These are phyloP conservation scores for Lachnellula occidentalis DNA, from an alignment of 2,329 filamentous ascomycete genomes.

Conservation along the genomic window DNA sequence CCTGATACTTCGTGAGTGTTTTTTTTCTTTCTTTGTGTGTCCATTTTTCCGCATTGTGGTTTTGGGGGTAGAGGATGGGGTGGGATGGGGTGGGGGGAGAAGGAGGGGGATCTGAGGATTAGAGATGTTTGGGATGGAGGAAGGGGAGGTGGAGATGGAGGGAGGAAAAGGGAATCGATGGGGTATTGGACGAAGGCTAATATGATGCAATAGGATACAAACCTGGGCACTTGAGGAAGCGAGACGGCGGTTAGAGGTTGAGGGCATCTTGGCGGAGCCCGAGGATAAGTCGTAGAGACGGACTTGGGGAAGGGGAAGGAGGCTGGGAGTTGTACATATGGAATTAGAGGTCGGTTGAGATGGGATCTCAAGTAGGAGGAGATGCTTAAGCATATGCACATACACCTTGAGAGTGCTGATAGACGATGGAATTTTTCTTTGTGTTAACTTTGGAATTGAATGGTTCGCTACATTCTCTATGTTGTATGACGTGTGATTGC, in stretches of 20 bases:
- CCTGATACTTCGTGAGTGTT: conserved; percentile 91
- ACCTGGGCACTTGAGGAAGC: conserved; percentile 99
- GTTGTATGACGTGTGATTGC: no score
- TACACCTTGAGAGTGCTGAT: background rate
- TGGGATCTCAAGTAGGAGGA: background rate
- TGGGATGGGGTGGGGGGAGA: background rate
- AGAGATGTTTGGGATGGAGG: background rate
- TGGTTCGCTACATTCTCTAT: background rate
- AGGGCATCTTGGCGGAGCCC: conserved; percentile 86
- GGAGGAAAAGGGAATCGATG: background rate
- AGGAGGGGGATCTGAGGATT: background rate
- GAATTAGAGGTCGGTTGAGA: background rate
- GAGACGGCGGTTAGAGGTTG: conserved; percentile 85
- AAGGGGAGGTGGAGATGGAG: background rate
- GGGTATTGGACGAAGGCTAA: conserved; percentile 4
- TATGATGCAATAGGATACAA: conserved; percentile 67
- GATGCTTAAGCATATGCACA: background rate
- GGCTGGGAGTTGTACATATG: conserved; percentile 14
- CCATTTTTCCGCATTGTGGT: background rate
- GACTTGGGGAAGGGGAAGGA: background rate
- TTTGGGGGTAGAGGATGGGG: background rate
- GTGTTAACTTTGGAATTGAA: background rate
- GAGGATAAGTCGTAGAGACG: conserved; percentile 31
- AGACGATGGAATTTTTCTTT: background rate
- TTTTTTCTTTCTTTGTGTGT: conserved; percentile 6